phyloP scores from a whole-genome alignment of 176 grass and related monocot species.

The Zoysia pacifica region DNA sequence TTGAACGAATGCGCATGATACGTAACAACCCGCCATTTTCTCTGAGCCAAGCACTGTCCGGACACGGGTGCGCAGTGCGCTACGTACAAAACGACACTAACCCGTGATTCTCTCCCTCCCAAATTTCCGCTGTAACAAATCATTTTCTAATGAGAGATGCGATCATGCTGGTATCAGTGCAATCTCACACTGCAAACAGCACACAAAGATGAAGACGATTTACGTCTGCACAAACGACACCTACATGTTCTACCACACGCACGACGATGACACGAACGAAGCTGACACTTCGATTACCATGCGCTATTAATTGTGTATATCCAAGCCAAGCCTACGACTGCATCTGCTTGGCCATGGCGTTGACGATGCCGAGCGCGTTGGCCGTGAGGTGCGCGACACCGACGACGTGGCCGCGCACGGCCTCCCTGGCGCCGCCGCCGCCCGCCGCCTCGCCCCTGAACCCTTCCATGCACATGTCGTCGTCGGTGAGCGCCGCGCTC shows the following conservation, averaged over 20 bases:
- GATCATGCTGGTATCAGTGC: not conserved
- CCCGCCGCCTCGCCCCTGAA: slow-evolving; percentile 38
- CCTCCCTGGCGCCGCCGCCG: slow-evolving; percentile 33
- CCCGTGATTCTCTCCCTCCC: slow-evolving; percentile 3
- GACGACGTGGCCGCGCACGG: slow-evolving; percentile 43
- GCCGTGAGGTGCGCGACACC: slow-evolving; percentile 53
- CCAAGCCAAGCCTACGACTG: not conserved
- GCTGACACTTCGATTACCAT: no score
- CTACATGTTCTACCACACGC: not conserved
- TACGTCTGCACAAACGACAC: not conserved
- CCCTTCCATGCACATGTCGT: slow-evolving; percentile 73
- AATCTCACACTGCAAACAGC: not conserved
- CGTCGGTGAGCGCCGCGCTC: slow-evolving; percentile 81
- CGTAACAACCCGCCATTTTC: not conserved
- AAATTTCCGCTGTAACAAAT: not conserved
- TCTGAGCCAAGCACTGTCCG: not conserved
- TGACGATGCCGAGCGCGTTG: slow-evolving; percentile 64
- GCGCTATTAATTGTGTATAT: no score
- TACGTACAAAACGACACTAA: not conserved
- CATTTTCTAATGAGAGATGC: not conserved
- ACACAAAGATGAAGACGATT: not conserved
- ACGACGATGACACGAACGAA: no score
- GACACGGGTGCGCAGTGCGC: not conserved
- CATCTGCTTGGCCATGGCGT: slow-evolving; percentile 47
- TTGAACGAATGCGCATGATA: not conserved